Percentiles rank a stretch among this genome's conserved stretches.
phyloP scores from a whole-genome alignment of 352 stramenopile genomes.

The Globisporangium okanoganense region DNA sequence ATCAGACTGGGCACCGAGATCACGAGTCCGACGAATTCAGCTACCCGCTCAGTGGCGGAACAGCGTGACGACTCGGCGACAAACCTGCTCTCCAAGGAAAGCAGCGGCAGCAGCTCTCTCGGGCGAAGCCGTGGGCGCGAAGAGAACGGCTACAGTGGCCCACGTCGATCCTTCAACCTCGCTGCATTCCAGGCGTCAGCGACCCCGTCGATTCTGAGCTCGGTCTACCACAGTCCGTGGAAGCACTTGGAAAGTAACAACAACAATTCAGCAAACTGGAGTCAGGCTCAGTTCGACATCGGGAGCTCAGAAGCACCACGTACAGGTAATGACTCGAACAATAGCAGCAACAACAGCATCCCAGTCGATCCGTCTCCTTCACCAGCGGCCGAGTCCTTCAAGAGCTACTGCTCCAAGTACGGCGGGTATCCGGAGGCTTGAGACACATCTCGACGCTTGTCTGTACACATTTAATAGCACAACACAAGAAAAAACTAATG shows the following conservation, averaged over 20 bases:
- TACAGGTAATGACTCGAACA: slow-evolving; percentile 1
- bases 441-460: background rate
- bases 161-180: slow-evolving; percentile 48
- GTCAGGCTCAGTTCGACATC: slow-evolving; percentile 32
- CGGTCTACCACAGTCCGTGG: slow-evolving; percentile 15
- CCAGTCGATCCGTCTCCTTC: slow-evolving; percentile 22
- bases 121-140: slow-evolving; percentile 20
- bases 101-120: slow-evolving; percentile 3
- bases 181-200: slow-evolving; percentile 41
- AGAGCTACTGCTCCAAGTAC: slow-evolving; percentile 86
- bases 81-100: slow-evolving; percentile 8
- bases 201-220: background rate
- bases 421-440: slow-evolving; percentile 68
- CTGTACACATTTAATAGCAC: too few species aligned
- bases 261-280: slow-evolving; percentile 28
- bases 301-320: background rate
- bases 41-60: background rate
- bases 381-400: slow-evolving; percentile 46
- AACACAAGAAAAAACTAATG: background rate
- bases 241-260: slow-evolving; percentile 12
- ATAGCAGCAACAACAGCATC: slow-evolving; percentile 16
- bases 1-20: slow-evolving; percentile 16
- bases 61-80: background rate
- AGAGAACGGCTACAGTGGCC: slow-evolving; percentile 25
- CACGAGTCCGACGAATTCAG: slow-evolving; percentile 13